A percentile compares a stretch with the other conserved stretches of the same genome.
phyloP scores from a whole-genome alignment of 2,329 filamentous ascomycete genomes.

The Curvularia spicifera region DNA sequence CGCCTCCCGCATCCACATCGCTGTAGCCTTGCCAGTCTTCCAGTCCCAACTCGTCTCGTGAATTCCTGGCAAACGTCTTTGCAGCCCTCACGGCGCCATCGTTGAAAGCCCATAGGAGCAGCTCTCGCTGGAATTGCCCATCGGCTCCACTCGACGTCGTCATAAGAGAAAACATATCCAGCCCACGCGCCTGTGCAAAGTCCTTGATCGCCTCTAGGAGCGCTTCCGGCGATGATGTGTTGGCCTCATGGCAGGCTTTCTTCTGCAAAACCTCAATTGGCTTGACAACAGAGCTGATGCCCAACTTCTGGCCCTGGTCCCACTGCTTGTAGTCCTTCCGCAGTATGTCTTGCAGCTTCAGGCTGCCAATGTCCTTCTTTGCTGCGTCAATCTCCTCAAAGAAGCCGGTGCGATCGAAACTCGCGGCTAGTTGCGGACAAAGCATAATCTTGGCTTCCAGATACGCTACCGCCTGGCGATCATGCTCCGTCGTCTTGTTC shows the following conservation, averaged over 20 bases:
- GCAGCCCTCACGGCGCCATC: conserved; percentile 59
- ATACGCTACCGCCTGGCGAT: conserved; percentile 64
- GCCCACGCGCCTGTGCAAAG: conserved; percentile 62
- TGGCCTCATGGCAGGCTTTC: conserved; percentile 57
- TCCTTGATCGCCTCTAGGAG: conserved; percentile 59
- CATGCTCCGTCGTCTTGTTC: conserved; percentile 69
- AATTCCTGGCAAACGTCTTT: conserved; percentile 60
- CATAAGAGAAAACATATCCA: conserved; percentile 73
- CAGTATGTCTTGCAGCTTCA: conserved; percentile 71
- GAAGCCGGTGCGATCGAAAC: conserved; percentile 63
- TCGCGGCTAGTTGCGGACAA: conserved; percentile 41
- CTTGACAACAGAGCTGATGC: conserved; percentile 71
- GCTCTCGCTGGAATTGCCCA: conserved; percentile 67
- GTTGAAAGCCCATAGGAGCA: conserved; percentile 70
- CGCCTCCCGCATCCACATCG: conserved; percentile 48
- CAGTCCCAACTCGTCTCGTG: conserved; percentile 61
- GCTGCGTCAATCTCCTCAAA: conserved; percentile 66
- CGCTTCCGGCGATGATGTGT: conserved; percentile 30
- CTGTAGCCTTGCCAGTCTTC: conserved; percentile 60
- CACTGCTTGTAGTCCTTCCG: conserved; percentile 88
- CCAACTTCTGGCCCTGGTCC: conserved; percentile 64
- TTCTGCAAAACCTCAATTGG: conserved; percentile 65
- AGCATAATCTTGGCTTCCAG: conserved; percentile 63
- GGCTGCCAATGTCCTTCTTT: conserved; percentile 69
- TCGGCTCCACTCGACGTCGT: conserved; percentile 64